Evolutionary conservation across 495 filamentous ascomycete genomes (phyloP).

Genomic region (Penicillium silybi): DNA sequence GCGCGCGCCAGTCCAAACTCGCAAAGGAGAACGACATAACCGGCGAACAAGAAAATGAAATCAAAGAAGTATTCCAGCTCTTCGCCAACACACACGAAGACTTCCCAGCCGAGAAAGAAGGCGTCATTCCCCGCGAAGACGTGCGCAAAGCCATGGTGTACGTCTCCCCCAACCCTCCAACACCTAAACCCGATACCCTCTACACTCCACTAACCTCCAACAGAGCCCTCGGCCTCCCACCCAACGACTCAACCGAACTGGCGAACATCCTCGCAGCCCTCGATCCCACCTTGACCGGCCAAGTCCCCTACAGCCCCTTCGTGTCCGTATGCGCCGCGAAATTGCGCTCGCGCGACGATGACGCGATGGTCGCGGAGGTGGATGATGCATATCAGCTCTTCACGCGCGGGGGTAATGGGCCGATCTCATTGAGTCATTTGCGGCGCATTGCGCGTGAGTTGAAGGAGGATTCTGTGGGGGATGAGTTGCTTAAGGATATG

Average conservation of each 20-base stretch:
- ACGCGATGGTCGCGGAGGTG: slow-evolving; percentile 62
- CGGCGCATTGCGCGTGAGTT: slow-evolving; percentile 74
- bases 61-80: slow-evolving; percentile 81
- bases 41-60: slow-evolving; percentile 79
- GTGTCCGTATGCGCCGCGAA: slow-evolving; percentile 83
- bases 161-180: slow-evolving; percentile 15
- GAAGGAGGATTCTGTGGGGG: slow-evolving; percentile 69
- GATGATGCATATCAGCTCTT: slow-evolving; percentile 79
- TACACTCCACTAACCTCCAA: not conserved
- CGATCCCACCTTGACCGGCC: slow-evolving; percentile 76
- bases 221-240: slow-evolving; percentile 73
- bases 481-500: slow-evolving; percentile 85
- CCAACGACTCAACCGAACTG: slow-evolving; percentile 60
- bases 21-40: slow-evolving; percentile 84
- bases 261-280: slow-evolving; percentile 69
- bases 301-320: slow-evolving; percentile 71
- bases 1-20: slow-evolving; percentile 69
- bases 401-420: slow-evolving; percentile 46
- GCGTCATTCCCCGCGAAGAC: slow-evolving; percentile 71
- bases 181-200: not conserved
- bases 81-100: slow-evolving; percentile 60
- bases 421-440: slow-evolving; percentile 73
- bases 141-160: slow-evolving; percentile 82
- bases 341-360: slow-evolving; percentile 52
- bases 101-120: slow-evolving; percentile 63